Evolutionary conservation across 1,284 basidiomycete genomes (phyloP).

Genomic region (Papiliotrema flavescens): DNA sequence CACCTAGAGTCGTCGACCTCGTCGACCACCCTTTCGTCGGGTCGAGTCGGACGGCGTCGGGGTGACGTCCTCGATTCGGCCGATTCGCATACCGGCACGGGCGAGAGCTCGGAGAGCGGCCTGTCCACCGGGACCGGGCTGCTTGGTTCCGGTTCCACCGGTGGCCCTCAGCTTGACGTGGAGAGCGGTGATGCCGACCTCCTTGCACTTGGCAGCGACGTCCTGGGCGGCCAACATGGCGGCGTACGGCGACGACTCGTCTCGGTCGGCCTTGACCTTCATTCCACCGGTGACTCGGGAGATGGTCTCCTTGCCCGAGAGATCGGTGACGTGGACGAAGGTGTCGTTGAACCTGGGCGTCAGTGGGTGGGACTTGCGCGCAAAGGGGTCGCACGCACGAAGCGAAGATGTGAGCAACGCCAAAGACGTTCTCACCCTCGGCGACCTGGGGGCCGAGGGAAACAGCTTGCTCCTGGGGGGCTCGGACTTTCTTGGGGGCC

Average conservation of each 20-base stretch:
- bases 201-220: constrained; percentile 92
- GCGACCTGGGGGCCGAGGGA: constrained; percentile 89
- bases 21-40: constrained; percentile 99
- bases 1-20: constrained; percentile 87
- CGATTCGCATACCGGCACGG: constrained; percentile 97
- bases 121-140: constrained; percentile 97
- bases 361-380: not conserved
- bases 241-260: constrained; percentile 97
- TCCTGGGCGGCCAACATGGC: constrained; percentile 99
- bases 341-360: constrained; percentile 84
- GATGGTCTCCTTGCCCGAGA: constrained; percentile 98
- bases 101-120: constrained; percentile 96
- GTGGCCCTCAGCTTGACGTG: constrained; percentile 88
- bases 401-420: constrained; percentile 94
- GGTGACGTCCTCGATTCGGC: constrained; percentile 93
- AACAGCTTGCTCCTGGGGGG: constrained; percentile 73
- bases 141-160: constrained; percentile 98
- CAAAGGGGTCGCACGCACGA: constrained; percentile 52
- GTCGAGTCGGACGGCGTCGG: constrained; percentile 97
- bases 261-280: constrained; percentile 99
- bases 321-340: constrained; percentile 98
- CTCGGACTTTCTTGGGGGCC: constrained; percentile 51
- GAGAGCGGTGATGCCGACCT: constrained; percentile 96
- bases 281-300: constrained; percentile 98
- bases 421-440: constrained; percentile 92